Base-by-base conservation (phyloP, 345 rosid species). In the Gossypium mustelinum region DNA sequence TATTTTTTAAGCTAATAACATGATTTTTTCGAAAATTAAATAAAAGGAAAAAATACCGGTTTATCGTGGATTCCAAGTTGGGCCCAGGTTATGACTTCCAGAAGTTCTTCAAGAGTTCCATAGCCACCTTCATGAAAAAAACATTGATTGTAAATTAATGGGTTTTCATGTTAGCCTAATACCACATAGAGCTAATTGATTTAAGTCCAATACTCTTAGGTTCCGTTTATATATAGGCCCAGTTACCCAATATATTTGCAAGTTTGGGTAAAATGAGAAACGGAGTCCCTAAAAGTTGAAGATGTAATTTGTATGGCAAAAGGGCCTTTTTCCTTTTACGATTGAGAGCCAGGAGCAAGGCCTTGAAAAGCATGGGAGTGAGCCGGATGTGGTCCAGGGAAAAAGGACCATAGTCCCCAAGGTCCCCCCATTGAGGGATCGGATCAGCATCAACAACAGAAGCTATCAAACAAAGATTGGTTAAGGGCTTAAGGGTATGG, bases 31-130 rank as follows among this genome's bases (percentile, higher is more conserved):
- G 11, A 55, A 18, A n/a, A 51, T 34, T 34, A n/a, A 6, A 6
- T 17, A n/a, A 51, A 39, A 41, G 11, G 51, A 17, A 56, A 12
- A 11, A 66, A 79, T 87, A 90, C 96, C 58, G 96, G 96, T 78
- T 90, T 90, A 73, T 90, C 96, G 73, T 90, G 96, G 73, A 90
- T 90, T 56, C 96, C 96, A 27, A 90, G 93, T 78, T 90, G 96
- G 62, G 96, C 93, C 95, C 95, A 90, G 29, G 95, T 81, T 69
- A 86, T 90, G 18, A 86, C 94, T 85, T 89, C 94, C 74, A 90
- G 87, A 20, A 90, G 89, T 85, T 90, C 94, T 80, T 89, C 93
- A 50, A 90, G 91, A 75, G 96, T 90, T 54, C 96, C 96, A 84
- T 90, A 90, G n/a, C 96, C 96, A 73, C 96, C 96, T 90, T 71